These are phyloP conservation scores for Bothriochloa decipiens DNA, from an alignment of 176 grass and related monocot genomes.

Conservation along the genomic window DNA sequence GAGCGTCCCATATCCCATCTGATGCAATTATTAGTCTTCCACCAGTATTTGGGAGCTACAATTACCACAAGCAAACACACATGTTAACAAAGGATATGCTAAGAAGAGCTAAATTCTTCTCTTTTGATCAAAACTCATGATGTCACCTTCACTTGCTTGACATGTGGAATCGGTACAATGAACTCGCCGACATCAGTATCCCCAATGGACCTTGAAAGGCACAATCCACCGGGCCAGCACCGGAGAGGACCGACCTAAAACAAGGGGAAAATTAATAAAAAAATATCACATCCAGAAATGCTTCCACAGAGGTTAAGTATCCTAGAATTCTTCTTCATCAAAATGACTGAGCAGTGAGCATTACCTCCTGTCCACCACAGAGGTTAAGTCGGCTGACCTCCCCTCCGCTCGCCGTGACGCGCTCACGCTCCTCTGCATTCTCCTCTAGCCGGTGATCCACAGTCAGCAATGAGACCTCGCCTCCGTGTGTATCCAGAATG, in stretches of 20 bases:
- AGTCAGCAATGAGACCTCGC: conserved; percentile 76
- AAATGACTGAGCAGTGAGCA: background rate
- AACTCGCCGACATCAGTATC: conserved; percentile 96
- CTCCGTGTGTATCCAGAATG: conserved; percentile 77
- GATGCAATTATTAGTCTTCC: conserved; percentile 98
- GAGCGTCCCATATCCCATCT: conserved; percentile 93
- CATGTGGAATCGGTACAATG: conserved; percentile 93
- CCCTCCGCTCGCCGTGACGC: conserved; percentile 88
- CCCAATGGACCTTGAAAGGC: conserved; percentile 95
- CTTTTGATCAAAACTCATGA: conserved; percentile 24
- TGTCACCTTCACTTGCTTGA: conserved; percentile 98
- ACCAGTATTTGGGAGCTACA: conserved; percentile 82
- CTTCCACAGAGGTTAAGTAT: conserved; percentile 22
- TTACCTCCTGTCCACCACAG: conserved; percentile 89
- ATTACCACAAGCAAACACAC: conserved; percentile 40
- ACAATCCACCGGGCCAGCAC: conserved; percentile 98
- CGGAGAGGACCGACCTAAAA: conserved; percentile 83
- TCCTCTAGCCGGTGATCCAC: conserved; percentile 94
- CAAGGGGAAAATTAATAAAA: background rate
- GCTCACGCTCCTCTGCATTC: conserved; percentile 87
- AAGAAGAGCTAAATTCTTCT: conserved; percentile 35
- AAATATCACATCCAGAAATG: conserved; percentile 26
- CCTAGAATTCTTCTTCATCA: background rate
- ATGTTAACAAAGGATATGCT: conserved; percentile 31
- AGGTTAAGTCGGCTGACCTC: conserved; percentile 93